phyloP scores from a whole-genome alignment of 495 filamentous ascomycete species.

The Tuber calosporum region DNA sequence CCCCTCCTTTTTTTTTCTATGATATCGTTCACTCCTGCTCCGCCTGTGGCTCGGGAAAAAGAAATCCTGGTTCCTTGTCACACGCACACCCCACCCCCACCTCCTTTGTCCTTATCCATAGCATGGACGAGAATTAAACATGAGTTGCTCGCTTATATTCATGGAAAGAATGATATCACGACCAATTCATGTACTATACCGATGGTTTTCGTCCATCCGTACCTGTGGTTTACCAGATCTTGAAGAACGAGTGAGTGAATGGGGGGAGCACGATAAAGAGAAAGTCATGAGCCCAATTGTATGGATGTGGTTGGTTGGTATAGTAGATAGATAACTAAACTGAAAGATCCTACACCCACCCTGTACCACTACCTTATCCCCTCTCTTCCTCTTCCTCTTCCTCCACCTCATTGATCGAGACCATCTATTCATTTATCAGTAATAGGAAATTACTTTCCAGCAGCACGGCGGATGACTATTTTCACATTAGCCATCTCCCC shows the following conservation, averaged over 20 bases:
- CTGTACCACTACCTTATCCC: not conserved
- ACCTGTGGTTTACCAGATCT: not conserved
- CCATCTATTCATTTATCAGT: conserved; percentile 53
- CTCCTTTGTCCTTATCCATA: not conserved
- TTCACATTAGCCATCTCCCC: conserved; percentile 20
- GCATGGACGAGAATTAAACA: not conserved
- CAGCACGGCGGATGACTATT: conserved; percentile 50
- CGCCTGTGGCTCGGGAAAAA: not conserved
- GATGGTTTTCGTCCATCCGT: not conserved
- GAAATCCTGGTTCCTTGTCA: not conserved
- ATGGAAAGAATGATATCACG: not conserved
- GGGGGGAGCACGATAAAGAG: not conserved
- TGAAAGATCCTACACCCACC: not conserved
- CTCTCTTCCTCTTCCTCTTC: not conserved
- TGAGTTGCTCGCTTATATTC: not conserved
- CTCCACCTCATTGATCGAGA: not conserved
- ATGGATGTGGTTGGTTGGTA: not conserved
- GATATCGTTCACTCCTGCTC: not conserved
- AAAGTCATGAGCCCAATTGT: not conserved
- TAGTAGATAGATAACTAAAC: not conserved
- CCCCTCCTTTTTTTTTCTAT: not conserved
- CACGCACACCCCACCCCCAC: not conserved
- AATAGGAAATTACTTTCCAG: conserved; percentile 58
- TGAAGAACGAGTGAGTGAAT: not conserved
- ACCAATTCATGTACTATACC: not conserved